Conservation (phyloP, 345 rosid species). For the Brassica rapa region DNA sequence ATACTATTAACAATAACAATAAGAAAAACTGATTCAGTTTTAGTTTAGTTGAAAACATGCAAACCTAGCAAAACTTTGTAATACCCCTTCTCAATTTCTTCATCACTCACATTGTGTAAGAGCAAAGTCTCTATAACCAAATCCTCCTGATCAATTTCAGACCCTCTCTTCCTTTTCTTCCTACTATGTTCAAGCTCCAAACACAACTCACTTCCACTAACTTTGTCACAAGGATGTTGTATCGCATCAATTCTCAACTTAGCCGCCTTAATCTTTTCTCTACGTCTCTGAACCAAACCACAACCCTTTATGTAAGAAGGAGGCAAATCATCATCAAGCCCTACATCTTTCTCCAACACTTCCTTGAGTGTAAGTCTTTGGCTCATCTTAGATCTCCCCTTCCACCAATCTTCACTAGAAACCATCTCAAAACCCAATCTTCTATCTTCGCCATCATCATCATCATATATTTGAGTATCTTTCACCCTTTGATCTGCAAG, state of each 20-base stretch:
- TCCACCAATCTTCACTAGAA: slow-evolving; percentile 69
- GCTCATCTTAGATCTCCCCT: slow-evolving; percentile 68
- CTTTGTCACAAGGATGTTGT: slow-evolving; percentile 45
- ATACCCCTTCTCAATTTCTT: slow-evolving; percentile 78
- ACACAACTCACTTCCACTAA: slow-evolving; percentile 5
- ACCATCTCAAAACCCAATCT: neutral
- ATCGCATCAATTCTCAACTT: slow-evolving; percentile 57
- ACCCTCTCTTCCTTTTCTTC: slow-evolving; percentile 43
- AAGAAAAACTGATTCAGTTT: neutral
- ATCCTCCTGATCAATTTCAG: slow-evolving; percentile 76
- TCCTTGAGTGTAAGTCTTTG: slow-evolving; percentile 65
- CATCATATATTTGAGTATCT: slow-evolving; percentile 22
- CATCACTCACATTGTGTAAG: slow-evolving; percentile 66
- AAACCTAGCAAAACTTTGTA: slow-evolving; percentile 67
- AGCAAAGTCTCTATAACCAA: slow-evolving; percentile 74
- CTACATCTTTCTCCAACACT: slow-evolving; percentile 72
- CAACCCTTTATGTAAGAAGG: slow-evolving; percentile 64
- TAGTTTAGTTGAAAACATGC: slow-evolving; percentile 56
- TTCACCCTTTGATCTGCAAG: slow-evolving; percentile 37
- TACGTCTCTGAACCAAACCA: slow-evolving; percentile 50
- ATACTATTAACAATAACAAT: neutral
- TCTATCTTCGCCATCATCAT: neutral
- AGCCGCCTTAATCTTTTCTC: slow-evolving; percentile 63
- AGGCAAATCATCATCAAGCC: slow-evolving; percentile 54
- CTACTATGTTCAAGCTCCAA: slow-evolving; percentile 38